A percentile compares a stretch with the other conserved stretches of the same genome.
phyloP scores from a whole-genome alignment of 2,329 filamentous ascomycete species.

The Exophiala lecanii-corni region DNA sequence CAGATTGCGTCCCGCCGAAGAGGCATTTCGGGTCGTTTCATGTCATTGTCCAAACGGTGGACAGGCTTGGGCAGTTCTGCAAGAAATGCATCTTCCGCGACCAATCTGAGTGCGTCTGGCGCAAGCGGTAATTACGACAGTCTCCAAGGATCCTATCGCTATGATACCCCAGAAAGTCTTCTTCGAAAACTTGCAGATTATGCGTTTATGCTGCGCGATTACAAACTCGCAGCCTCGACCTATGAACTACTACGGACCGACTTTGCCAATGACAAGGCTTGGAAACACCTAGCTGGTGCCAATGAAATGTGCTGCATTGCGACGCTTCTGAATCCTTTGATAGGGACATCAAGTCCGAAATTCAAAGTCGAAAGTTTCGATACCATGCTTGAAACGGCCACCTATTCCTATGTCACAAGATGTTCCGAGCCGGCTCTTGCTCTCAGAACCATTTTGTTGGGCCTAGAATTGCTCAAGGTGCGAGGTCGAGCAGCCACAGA shows the following conservation, averaged over 20 bases:
- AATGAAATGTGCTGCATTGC: conserved; percentile 93
- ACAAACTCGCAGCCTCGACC: conserved; percentile 84
- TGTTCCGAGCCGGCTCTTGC: conserved; percentile 76
- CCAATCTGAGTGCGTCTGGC: conserved; percentile 43
- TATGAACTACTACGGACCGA: conserved; percentile 87
- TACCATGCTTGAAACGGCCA: conserved; percentile 80
- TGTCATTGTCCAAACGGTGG: conserved; percentile 89
- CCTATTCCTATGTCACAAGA: conserved; percentile 86
- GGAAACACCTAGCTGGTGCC: conserved; percentile 87
- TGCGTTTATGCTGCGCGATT: conserved; percentile 94
- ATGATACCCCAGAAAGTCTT: conserved; percentile 79
- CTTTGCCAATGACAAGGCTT: conserved; percentile 92
- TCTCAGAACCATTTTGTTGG: conserved; percentile 69
- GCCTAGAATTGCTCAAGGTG: conserved; percentile 75
- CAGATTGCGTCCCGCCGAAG: conserved; percentile 87
- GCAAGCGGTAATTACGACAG: conserved; percentile 66
- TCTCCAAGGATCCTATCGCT: conserved; percentile 72
- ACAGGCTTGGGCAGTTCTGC: conserved; percentile 69
- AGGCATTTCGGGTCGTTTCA: conserved; percentile 87
- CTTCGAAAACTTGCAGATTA: conserved; percentile 94
- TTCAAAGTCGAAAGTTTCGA: conserved; percentile 75
- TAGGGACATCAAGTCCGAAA: conserved; percentile 65
- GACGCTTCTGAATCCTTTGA: conserved; percentile 69
- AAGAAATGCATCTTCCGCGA: conserved; percentile 54
- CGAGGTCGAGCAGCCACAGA: conserved; percentile 76